Evolutionary conservation across 176 grass and related monocot species (phyloP).

Genomic region (Bromus sterilis): DNA sequence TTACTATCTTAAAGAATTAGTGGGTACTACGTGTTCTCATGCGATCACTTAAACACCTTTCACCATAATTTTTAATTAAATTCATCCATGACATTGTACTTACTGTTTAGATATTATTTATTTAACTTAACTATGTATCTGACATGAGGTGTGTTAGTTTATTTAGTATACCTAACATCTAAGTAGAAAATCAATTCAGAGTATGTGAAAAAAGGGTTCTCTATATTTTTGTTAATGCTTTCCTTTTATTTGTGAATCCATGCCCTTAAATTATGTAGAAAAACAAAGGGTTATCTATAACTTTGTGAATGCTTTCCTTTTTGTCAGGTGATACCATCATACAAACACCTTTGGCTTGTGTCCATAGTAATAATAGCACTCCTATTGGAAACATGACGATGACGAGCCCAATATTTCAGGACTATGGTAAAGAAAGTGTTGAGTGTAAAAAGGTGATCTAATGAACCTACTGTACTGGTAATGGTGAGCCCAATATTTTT

Average conservation of each 20-base stretch:
- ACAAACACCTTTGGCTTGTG: slow-evolving; percentile 53
- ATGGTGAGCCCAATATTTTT: too few relatives aligned
- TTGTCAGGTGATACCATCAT: slow-evolving; percentile 73
- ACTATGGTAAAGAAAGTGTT: not conserved
- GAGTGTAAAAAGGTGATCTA: not conserved
- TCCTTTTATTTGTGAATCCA: slow-evolving; percentile 36
- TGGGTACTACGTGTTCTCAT: not conserved
- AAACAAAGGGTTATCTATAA: not conserved
- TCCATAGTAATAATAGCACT: slow-evolving; percentile 59
- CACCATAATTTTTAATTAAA: not conserved
- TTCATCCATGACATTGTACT: not conserved
- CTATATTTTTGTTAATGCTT: not conserved
- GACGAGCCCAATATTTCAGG: not conserved
- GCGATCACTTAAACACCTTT: not conserved
- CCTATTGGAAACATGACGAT: slow-evolving; percentile 33
- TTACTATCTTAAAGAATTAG: not conserved
- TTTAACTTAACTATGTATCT: not conserved
- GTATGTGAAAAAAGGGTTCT: not conserved
- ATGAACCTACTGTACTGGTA: not conserved
- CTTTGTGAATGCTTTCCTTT: slow-evolving; percentile 39
- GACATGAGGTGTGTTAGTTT: not conserved
- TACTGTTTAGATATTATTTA: not conserved
- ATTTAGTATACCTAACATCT: not conserved
- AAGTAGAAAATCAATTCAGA: not conserved
- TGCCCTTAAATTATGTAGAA: not conserved